Base-by-base conservation (phyloP, 2,329 filamentous ascomycete genomes). In the Colletotrichum sp. region DNA sequence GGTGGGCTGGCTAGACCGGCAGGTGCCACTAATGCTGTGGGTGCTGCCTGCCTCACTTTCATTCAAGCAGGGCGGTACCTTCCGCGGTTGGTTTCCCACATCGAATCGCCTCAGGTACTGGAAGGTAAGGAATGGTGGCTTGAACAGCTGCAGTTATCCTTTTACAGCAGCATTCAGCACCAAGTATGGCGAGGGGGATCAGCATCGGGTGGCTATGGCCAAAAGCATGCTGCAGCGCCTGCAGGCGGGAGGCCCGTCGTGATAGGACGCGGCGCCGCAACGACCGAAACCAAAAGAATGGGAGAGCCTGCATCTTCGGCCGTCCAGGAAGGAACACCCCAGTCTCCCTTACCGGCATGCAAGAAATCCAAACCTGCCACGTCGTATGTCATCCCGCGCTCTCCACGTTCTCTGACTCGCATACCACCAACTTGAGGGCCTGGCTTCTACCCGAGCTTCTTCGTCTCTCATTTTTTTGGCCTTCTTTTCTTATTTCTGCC, bases 331-430 rank as follows among this genome's bases (percentile, higher is more conserved):
- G 74, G 74, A 69, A 75, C n/a, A 68, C 64, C 70, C 74, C 59
- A 74, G 74, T 69, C 64, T 63, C n/a, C 28, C 15, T 59, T n/a
- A 32, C 44, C 57, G 28, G 32, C 69, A 18, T 59, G 73, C 69
- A 39, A 68, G 52, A 75, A 72, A 69, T 72, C 57, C 75, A 75
- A 77, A 77, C 65, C 62, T 76, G 65, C 69, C 74, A 73, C 71
- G 16, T 76, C 73, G 75, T 67, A 65, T 76, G 59, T 76, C 73
- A 44, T 76, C 67, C 60, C 77, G 77, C 39, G 63, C 68, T 36
- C 67, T 71, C 77, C 77, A 79, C 64, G 73, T 62, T 73, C 30
- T 67, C 73, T 75, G 73, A 75, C 73, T 75, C 73, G 73, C 64
- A 36, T 52, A 30, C 16, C 34, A 66, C 69, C 69, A 64, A 68